A percentile compares a stretch with the other conserved stretches of the same genome.
Evolutionary conservation across 495 filamentous ascomycete species (phyloP).

Genomic region (Talaromyces adpressus): DNA sequence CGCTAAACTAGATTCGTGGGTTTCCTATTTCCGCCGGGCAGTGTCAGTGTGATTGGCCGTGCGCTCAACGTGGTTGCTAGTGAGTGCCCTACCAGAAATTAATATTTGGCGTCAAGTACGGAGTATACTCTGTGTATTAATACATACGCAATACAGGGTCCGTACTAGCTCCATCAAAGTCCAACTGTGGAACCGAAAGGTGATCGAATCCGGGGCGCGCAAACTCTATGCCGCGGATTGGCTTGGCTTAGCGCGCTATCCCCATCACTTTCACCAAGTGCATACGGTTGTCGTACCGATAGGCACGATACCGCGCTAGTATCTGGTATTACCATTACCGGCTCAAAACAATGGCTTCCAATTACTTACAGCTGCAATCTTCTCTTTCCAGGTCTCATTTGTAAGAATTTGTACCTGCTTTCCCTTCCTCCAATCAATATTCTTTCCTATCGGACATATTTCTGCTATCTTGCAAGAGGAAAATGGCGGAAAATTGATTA

Average conservation of each 20-base stretch:
- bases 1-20: neutral
- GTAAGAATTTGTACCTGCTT: neutral
- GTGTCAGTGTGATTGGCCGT: neutral
- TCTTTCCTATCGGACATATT: neutral
- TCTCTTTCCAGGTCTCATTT: neutral
- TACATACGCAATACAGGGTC: neutral
- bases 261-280: neutral
- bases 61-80: neutral
- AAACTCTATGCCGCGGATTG: constrained; percentile 1
- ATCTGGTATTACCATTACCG: neutral
- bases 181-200: neutral
- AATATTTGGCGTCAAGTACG: neutral
- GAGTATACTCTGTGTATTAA: neutral
- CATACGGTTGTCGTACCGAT: neutral
- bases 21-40: neutral
- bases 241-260: neutral
- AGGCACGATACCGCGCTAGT: neutral
- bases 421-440: neutral
- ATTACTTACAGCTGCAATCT: neutral
- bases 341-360: neutral
- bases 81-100: neutral
- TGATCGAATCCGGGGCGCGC: constrained; percentile 5
- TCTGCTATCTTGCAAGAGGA: neutral
- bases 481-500: neutral
- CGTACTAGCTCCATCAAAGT: neutral